Evolutionary conservation across 2,329 filamentous ascomycete species (phyloP).

Genomic region (Aspergillus pseudonomiae): DNA sequence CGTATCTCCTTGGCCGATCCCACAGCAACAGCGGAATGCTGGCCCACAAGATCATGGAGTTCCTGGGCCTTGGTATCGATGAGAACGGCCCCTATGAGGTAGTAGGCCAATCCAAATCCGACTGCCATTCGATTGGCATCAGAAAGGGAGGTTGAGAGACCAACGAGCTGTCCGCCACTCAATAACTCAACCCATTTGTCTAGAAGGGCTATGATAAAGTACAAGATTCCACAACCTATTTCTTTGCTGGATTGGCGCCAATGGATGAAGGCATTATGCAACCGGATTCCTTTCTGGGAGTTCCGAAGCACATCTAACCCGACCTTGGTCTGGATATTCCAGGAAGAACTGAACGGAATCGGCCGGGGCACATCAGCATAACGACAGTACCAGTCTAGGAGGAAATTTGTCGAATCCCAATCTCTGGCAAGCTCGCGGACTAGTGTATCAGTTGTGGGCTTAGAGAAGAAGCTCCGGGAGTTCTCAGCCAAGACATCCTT

Average conservation of each 20-base stretch:
- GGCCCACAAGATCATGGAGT: slow-evolving; percentile 50
- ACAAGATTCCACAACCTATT: slow-evolving; percentile 57
- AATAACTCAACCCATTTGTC: slow-evolving; percentile 59
- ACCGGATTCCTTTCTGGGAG: slow-evolving; percentile 57
- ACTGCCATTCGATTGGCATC: slow-evolving; percentile 50
- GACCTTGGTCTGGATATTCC: slow-evolving; percentile 61
- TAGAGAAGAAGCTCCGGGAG: slow-evolving; percentile 47
- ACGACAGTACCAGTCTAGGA: slow-evolving; percentile 58
- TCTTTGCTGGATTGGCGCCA: slow-evolving; percentile 61
- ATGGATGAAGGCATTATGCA: slow-evolving; percentile 61
- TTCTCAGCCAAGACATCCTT: slow-evolving; percentile 51
- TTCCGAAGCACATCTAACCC: slow-evolving; percentile 56
- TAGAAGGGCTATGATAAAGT: slow-evolving; percentile 58
- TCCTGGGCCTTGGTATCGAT: slow-evolving; percentile 60
- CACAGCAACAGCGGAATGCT: slow-evolving; percentile 45
- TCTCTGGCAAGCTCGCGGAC: slow-evolving; percentile 55
- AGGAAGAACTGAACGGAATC: slow-evolving; percentile 59
- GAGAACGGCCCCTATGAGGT: slow-evolving; percentile 59
- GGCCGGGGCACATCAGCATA: slow-evolving; percentile 52
- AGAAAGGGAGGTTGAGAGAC: slow-evolving; percentile 40
- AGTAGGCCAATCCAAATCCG: slow-evolving; percentile 61
- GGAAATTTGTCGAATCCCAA: slow-evolving; percentile 57
- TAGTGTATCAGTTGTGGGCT: slow-evolving; percentile 48
- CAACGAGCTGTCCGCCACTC: slow-evolving; percentile 47
- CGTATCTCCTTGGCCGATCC: slow-evolving; percentile 47